Base-by-base conservation (phyloP, 2,329 filamentous ascomycete species). In the Venturia effusa region DNA sequence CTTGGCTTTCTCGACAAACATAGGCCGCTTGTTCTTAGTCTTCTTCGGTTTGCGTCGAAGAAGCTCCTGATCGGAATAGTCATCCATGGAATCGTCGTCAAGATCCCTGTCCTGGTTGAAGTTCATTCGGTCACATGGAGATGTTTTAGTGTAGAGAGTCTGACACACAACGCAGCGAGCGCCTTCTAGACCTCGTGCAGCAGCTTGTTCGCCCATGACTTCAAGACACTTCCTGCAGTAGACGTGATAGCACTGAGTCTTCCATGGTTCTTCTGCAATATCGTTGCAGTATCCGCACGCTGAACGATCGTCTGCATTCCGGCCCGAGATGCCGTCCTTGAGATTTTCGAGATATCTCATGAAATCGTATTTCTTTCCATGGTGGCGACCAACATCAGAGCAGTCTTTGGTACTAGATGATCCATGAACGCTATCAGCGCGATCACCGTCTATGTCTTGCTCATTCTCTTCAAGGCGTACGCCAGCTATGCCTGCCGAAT, bases 221-320 rank as follows among this genome's bases (percentile, higher is more conserved):
- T 69, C 62, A 8, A 83, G 72, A 67, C 84, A 87, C 0, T 72
- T 69, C 1, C 70, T 64, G 70, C 84, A 87, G 67, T 83, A 83
- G 5, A 85, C 70, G 66, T 87, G 84, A 19, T 75, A 73, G 68
- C 84, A 87, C 4, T 76, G 71, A 0, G 82, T 82, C 37, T 82
- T 72, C 11, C 75, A 70, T 0, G 80, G 74, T 0, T 76, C 67
- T 0, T 70, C 67, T 67, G 68, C 83, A 85, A 2, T 69, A 66
- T 69, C 74, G 19, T 68, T 68, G 71, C 78, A 84, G 19, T 68
- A 71, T 64, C 69, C 66, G 67, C 81, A 83, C 1, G 68, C 67
- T 0, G 68, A 71, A 4, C 76, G 67, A 11, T n/a, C n/a, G 5
- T 57, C 51, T 13, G 17, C 27, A 15, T 34, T 57, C 8, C 51